Evolutionary conservation across 345 rosid genomes (phyloP).

Genomic region (Ceriops decandra): DNA sequence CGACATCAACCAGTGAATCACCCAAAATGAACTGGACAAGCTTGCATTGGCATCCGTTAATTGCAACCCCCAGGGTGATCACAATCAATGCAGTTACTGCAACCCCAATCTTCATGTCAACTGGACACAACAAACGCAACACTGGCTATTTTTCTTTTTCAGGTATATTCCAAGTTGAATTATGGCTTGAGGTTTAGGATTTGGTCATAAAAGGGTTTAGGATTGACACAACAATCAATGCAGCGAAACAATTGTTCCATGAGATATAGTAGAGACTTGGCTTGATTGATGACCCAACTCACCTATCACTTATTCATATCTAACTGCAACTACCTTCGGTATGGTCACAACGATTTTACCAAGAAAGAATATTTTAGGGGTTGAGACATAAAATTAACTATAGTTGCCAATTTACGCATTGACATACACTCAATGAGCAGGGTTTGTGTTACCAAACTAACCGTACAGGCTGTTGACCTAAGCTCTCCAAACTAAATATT

Average conservation of each 20-base stretch:
- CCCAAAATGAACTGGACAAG: slow-evolving; percentile 91
- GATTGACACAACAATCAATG: no score
- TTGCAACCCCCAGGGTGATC: slow-evolving; percentile 25
- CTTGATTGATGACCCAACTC: slow-evolving; percentile 48
- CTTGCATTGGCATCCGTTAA: slow-evolving; percentile 49
- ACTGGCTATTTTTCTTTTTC: not conserved
- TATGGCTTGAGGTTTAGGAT: not conserved
- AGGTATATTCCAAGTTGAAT: not conserved
- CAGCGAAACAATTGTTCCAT: not conserved
- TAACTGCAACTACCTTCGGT: slow-evolving; percentile 37
- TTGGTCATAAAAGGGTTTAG: no score
- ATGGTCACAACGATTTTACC: no score
- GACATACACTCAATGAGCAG: no score
- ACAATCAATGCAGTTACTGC: slow-evolving; percentile 8
- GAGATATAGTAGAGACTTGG: not conserved
- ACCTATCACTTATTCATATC: slow-evolving; percentile 35
- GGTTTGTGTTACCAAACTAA: no score
- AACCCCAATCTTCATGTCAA: slow-evolving; percentile 30
- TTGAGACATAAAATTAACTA: no score
- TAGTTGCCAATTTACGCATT: no score
- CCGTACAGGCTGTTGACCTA: no score
- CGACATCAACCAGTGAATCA: slow-evolving; percentile 87
- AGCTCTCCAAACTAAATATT: no score
- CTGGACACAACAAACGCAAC: no score
- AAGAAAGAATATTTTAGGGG: no score